These are phyloP conservation scores for Brasenia schreberi DNA, from an alignment of 164 flowering plant species.

Conservation along the genomic window DNA sequence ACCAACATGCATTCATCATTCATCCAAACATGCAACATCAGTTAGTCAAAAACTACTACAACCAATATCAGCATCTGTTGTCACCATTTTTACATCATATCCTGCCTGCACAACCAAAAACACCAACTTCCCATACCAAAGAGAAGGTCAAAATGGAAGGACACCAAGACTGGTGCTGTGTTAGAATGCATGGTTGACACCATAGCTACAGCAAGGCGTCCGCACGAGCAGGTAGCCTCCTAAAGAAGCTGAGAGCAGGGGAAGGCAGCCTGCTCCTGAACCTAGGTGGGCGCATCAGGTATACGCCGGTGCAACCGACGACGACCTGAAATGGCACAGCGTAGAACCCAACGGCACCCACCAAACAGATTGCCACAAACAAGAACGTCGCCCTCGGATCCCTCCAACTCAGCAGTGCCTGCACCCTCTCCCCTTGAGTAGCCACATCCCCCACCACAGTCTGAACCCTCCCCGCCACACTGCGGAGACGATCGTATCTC, in stretches of 20 bases:
- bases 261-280: slow-evolving; percentile 20
- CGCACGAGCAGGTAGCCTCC: slow-evolving; percentile 16
- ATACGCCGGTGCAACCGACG: slow-evolving; percentile 6
- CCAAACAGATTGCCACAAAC: slow-evolving; percentile 11
- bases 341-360: slow-evolving; percentile 12
- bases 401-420: slow-evolving; percentile 21
- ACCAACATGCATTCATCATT: no score
- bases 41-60: neutral
- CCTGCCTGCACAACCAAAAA: neutral
- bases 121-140: neutral
- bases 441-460: slow-evolving; percentile 21
- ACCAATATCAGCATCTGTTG: neutral
- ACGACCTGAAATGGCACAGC: slow-evolving; percentile 16
- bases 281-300: slow-evolving; percentile 16
- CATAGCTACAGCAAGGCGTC: slow-evolving; percentile 14
- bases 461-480: slow-evolving; percentile 19
- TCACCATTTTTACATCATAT: neutral
- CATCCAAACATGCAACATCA: neutral
- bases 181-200: neutral
- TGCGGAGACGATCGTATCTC: slow-evolving; percentile 23
- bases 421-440: slow-evolving; percentile 18
- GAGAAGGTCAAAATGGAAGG: neutral
- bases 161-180: neutral
- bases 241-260: slow-evolving; percentile 16
- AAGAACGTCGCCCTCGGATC: slow-evolving; percentile 18